These are phyloP conservation scores for Coniophora puteana DNA, from an alignment of 1,284 basidiomycete species.

Conservation along the genomic window DNA sequence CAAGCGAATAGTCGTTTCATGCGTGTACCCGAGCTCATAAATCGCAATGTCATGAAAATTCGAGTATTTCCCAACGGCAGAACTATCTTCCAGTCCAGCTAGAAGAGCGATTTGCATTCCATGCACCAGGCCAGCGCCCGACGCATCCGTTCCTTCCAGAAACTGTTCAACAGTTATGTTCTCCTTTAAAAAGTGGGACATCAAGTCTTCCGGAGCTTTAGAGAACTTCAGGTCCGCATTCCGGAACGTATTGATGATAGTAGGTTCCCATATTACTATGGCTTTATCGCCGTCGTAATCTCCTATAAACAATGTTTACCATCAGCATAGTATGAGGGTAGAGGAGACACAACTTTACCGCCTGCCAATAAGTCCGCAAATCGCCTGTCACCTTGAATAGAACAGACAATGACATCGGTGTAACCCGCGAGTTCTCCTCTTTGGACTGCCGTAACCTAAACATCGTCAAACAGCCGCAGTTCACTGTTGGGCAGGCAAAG, in stretches of 20 bases:
- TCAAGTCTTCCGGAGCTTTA: constrained; percentile 39
- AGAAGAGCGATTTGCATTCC: constrained; percentile 47
- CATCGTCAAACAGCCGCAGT: neutral
- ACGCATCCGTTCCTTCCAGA: constrained; percentile 19
- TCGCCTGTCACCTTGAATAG: constrained; percentile 41
- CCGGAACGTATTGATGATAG: constrained; percentile 46
- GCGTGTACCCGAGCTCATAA: constrained; percentile 46
- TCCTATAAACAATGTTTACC: constrained; percentile 23
- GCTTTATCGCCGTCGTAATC: constrained; percentile 53
- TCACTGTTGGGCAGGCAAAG: neutral
- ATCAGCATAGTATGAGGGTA: neutral
- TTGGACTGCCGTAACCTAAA: constrained; percentile 44
- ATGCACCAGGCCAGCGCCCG: neutral
- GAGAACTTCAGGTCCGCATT: constrained; percentile 46
- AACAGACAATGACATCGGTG: constrained; percentile 45
- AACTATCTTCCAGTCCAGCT: constrained; percentile 39
- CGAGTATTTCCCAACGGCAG: constrained; percentile 53
- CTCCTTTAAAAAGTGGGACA: constrained; percentile 36
- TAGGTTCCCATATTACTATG: constrained; percentile 39
- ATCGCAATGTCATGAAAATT: constrained; percentile 51
- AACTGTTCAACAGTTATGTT: constrained; percentile 43
- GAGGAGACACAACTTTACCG: constrained; percentile 27
- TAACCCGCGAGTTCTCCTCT: constrained; percentile 37
- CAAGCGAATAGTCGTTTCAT: constrained; percentile 45
- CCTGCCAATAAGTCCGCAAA: constrained; percentile 46